Conservation (phyloP, 192 early-diverging fungal genomes). For the Spizellomyces sp. region DNA sequence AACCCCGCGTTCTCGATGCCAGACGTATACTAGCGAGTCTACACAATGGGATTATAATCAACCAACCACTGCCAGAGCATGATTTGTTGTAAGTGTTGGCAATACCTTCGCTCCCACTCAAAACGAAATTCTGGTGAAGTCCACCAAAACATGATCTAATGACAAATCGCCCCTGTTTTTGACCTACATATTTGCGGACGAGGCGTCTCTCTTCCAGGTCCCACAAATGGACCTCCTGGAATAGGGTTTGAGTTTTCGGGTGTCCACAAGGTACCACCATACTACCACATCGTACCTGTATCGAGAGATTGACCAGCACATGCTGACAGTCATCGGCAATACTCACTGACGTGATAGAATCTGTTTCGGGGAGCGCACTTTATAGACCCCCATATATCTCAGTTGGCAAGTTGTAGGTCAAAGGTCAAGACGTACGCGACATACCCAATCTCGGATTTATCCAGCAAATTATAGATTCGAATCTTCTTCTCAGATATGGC, state of each 20-base stretch:
- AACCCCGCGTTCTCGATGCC: slow-evolving; percentile 72
- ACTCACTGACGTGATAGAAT: slow-evolving; percentile 67
- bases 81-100: background rate
- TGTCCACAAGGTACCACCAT: background rate
- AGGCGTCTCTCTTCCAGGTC: slow-evolving; percentile 68
- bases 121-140: slow-evolving; percentile 74
- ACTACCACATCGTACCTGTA: slow-evolving; percentile 15
- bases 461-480: slow-evolving; percentile 63
- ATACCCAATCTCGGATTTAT: slow-evolving; percentile 45
- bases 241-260: background rate
- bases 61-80: background rate
- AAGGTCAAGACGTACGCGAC: background rate
- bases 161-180: slow-evolving; percentile 83
- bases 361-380: slow-evolving; percentile 50
- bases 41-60: background rate
- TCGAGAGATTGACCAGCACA: slow-evolving; percentile 62
- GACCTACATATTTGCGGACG: slow-evolving; percentile 78
- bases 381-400: background rate
- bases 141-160: slow-evolving; percentile 94
- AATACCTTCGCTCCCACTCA: slow-evolving; percentile 90
- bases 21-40: slow-evolving; percentile 78
- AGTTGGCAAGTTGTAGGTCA: background rate
- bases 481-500: slow-evolving; percentile 70
- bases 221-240: slow-evolving; percentile 88
- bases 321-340: slow-evolving; percentile 61